These are phyloP conservation scores for Pseudogymnoascus sp. DNA, from an alignment of 2,329 filamentous ascomycete species.

Conservation along the genomic window DNA sequence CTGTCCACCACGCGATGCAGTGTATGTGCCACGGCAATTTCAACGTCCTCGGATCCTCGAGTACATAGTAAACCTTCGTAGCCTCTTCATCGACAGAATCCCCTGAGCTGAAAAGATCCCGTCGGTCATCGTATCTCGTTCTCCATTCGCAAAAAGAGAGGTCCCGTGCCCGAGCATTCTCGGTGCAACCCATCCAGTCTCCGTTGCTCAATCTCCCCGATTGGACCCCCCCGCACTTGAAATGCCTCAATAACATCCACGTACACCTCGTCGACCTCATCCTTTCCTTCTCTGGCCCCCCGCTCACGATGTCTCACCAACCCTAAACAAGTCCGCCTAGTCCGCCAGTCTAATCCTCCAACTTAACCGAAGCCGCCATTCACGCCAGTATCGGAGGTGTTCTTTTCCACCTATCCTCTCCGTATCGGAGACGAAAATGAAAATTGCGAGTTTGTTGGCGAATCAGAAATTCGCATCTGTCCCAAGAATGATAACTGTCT, in stretches of 20 bases:
- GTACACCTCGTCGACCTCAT: background rate
- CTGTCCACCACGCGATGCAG: background rate
- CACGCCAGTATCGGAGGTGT: background rate
- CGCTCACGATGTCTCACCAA: background rate
- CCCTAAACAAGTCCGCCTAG: background rate
- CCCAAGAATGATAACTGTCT: background rate
- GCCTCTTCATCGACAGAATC: background rate
- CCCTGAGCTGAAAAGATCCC: background rate
- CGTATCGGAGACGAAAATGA: constrained; percentile 2
- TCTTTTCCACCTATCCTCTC: constrained; percentile 4
- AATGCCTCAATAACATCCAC: constrained; percentile 3
- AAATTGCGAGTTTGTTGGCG: background rate
- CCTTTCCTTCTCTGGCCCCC: background rate
- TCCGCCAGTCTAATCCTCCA: background rate
- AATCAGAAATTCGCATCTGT: background rate
- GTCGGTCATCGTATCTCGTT: background rate
- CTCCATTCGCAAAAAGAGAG: background rate
- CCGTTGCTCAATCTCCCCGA: background rate
- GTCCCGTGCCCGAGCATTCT: background rate
- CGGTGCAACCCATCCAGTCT: background rate
- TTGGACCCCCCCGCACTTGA: constrained; percentile 4
- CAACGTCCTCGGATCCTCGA: background rate
- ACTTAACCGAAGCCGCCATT: background rate
- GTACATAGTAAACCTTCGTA: background rate
- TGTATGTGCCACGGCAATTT: background rate